Conservation (phyloP, 169 alveolate genomes). For the Eimeria mitis region DNA sequence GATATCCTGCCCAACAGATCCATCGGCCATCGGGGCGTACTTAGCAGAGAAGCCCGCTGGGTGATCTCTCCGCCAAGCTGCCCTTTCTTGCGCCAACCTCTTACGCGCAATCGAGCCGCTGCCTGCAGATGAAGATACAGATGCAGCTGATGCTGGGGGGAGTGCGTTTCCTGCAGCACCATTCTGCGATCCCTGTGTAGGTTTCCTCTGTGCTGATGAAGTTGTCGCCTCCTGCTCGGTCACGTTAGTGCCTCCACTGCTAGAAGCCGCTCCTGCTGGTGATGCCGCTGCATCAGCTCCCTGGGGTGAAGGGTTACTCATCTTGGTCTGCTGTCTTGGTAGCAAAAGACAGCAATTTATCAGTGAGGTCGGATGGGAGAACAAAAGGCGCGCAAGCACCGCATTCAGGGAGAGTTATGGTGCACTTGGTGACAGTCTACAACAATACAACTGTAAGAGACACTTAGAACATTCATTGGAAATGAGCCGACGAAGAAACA, state of each 20-base stretch:
- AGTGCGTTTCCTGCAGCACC: constrained; percentile 8
- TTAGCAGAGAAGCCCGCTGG: constrained; percentile 99
- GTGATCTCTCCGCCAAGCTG: constrained; percentile 99
- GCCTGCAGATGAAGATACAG: constrained; percentile 40
- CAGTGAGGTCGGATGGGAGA: background rate
- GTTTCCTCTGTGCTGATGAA: constrained; percentile 18
- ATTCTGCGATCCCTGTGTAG: constrained; percentile 43
- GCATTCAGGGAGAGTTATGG: background rate
- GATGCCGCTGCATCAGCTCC: constrained; percentile 2
- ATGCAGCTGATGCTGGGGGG: constrained; percentile 43
- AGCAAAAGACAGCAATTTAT: constrained; percentile 1
- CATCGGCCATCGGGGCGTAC: constrained; percentile 96
- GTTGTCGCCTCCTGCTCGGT: constrained; percentile 7
- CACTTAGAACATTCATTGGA: background rate
- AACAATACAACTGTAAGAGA: background rate
- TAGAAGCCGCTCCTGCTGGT: constrained; percentile 26
- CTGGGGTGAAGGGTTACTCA: constrained; percentile 46
- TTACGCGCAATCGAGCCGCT: constrained; percentile 91
- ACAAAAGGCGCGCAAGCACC: background rate
- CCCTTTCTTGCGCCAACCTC: constrained; percentile 96
- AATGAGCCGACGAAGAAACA: background rate
- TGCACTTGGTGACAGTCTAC: background rate
- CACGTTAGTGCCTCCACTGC: background rate
- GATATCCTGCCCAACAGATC: constrained; percentile 93
- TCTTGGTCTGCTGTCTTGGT: background rate